These are phyloP conservation scores for Schwanniomyces sp. DNA, from an alignment of 805 yeast genomes.

Conservation along the genomic window DNA sequence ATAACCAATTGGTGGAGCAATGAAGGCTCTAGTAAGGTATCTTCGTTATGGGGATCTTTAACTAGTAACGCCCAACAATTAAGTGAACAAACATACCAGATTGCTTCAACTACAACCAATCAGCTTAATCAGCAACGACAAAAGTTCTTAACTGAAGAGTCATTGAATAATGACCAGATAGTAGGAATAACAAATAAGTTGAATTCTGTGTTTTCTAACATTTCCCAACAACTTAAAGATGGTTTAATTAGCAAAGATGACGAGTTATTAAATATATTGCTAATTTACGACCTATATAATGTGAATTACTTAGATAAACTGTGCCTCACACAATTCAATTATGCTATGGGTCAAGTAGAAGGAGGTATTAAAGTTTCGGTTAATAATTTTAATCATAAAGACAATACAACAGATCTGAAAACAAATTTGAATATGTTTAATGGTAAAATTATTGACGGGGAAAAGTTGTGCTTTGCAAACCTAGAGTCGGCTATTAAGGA, in stretches of 20 bases:
- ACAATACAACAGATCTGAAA: constrained; percentile 16
- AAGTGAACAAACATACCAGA: constrained; percentile 51
- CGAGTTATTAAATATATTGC: constrained; percentile 38
- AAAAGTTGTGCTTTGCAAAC: constrained; percentile 84
- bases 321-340: constrained; percentile 55
- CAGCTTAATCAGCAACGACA: constrained; percentile 41
- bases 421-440: constrained; percentile 66
- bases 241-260: constrained; percentile 61
- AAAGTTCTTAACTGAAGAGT: constrained; percentile 26
- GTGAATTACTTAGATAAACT: constrained; percentile 47
- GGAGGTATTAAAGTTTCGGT: constrained; percentile 69
- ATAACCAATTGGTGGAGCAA: constrained; percentile 74
- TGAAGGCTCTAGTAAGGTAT: constrained; percentile 65
- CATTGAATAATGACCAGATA: constrained; percentile 26
- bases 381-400: constrained; percentile 42
- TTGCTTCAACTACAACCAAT: constrained; percentile 46
- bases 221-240: constrained; percentile 43
- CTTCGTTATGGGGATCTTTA: constrained; percentile 69
- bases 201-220: constrained; percentile 31
- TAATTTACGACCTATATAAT: constrained; percentile 66
- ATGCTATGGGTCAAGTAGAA: constrained; percentile 72
- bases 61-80: constrained; percentile 48
- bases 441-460: constrained; percentile 82
- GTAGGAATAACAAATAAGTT: constrained; percentile 25
- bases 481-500: constrained; percentile 69